Percentiles rank a stretch among this genome's conserved stretches.
Evolutionary conservation across 2,329 filamentous ascomycete genomes (phyloP).

Genomic region (Pseudogymnoascus sp.): DNA sequence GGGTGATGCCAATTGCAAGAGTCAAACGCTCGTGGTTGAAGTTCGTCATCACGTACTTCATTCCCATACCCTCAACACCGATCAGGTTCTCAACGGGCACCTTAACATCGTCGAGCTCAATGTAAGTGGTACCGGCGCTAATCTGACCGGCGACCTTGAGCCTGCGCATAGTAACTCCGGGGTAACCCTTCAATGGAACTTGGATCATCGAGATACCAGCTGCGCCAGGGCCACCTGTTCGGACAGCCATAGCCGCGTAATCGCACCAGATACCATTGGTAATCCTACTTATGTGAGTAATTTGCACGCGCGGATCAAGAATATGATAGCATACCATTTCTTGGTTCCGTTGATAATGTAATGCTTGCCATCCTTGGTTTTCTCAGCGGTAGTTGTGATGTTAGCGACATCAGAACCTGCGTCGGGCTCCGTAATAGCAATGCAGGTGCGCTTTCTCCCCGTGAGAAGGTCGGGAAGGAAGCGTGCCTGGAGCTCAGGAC

Average conservation of each 20-base stretch:
- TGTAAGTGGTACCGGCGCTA: conserved; percentile 62
- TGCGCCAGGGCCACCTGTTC: conserved; percentile 53
- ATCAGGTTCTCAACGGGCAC: conserved; percentile 65
- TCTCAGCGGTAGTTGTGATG: conserved; percentile 59
- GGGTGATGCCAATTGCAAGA: conserved; percentile 56
- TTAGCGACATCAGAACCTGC: conserved; percentile 68
- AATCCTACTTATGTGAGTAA: conserved; percentile 32
- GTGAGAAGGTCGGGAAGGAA: conserved; percentile 61
- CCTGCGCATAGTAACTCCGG: conserved; percentile 59
- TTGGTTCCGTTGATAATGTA: conserved; percentile 69
- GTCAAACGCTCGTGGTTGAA: conserved; percentile 71
- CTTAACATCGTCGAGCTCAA: conserved; percentile 66
- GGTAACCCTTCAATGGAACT: conserved; percentile 59
- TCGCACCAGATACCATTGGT: conserved; percentile 66
- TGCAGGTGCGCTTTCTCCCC: conserved; percentile 59
- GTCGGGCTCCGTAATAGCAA: conserved; percentile 71
- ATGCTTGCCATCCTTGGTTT: conserved; percentile 53
- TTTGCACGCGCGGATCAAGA: not conserved
- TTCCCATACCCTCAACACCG: conserved; percentile 60
- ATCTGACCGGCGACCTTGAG: conserved; percentile 59
- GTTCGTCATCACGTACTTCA: conserved; percentile 69
- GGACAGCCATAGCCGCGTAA: conserved; percentile 62
- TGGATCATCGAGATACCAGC: conserved; percentile 62
- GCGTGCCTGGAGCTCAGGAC: conserved; percentile 29
- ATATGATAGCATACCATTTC: conserved; percentile 49